Percentiles rank a stretch among this genome's conserved stretches.
These are phyloP conservation scores for Inga oerstediana DNA, from an alignment of 306 rosid genomes.

Conservation along the genomic window DNA sequence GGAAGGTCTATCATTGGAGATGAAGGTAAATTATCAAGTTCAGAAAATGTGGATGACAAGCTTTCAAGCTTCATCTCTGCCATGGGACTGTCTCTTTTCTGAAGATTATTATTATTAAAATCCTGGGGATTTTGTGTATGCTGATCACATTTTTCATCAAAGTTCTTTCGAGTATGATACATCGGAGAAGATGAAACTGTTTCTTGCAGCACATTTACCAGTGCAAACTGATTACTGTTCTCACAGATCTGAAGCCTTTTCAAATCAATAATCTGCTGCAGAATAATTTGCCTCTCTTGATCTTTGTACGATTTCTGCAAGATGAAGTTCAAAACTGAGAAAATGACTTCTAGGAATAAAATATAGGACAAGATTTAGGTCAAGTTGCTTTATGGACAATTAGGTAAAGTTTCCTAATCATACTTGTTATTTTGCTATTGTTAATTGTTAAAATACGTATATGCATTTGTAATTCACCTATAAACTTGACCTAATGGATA, in stretches of 20 bases:
- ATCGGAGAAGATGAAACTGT: slow-evolving; percentile 40
- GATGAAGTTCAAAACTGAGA: slow-evolving; percentile 20
- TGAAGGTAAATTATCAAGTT: slow-evolving; percentile 52
- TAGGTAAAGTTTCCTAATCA: too few species aligned
- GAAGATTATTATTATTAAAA: slow-evolving; percentile 33
- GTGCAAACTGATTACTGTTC: slow-evolving; percentile 39
- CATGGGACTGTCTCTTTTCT: slow-evolving; percentile 36
- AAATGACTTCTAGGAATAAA: not conserved
- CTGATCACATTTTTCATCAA: slow-evolving; percentile 45
- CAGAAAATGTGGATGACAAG: slow-evolving; percentile 54
- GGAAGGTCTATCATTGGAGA: slow-evolving; percentile 59
- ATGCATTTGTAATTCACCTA: too few species aligned
- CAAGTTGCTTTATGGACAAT: too few species aligned
- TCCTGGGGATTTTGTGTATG: slow-evolving; percentile 41
- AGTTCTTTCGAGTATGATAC: slow-evolving; percentile 36
- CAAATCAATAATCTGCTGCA: slow-evolving; percentile 78
- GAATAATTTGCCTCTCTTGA: slow-evolving; percentile 52
- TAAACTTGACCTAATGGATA: too few species aligned
- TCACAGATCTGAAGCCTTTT: slow-evolving; percentile 56
- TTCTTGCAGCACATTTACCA: slow-evolving; percentile 40
- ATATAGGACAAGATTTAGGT: too few species aligned
- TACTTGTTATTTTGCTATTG: too few species aligned
- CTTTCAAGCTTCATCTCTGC: slow-evolving; percentile 49
- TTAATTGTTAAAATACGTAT: too few species aligned
- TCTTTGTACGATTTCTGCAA: slow-evolving; percentile 47